phyloP scores from a whole-genome alignment of 192 early-diverging fungal genomes.

The Backusella macrospora region DNA sequence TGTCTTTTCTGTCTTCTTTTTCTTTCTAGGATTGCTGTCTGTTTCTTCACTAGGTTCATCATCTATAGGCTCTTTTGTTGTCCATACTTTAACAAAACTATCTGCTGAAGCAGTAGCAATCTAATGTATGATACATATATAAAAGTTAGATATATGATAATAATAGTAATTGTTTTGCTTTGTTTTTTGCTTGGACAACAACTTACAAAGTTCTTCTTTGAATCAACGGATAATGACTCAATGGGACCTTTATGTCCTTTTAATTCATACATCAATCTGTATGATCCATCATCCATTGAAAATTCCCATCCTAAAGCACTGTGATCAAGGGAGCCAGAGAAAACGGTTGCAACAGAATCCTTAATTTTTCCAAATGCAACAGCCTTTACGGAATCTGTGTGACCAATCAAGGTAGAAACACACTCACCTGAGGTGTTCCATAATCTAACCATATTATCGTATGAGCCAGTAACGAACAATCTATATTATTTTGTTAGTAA shows the following conservation, averaged over 20 bases:
- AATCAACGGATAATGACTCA: slow-evolving; percentile 72
- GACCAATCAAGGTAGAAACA: slow-evolving; percentile 64
- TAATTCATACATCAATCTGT: slow-evolving; percentile 66
- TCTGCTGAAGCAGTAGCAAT: slow-evolving; percentile 80
- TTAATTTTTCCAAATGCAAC: slow-evolving; percentile 66
- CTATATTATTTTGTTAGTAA: slow-evolving; percentile 12
- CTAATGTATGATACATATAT: slow-evolving; percentile 22
- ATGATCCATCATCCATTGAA: slow-evolving; percentile 42
- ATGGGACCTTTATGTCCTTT: slow-evolving; percentile 82
- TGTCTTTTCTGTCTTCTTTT: slow-evolving; percentile 55
- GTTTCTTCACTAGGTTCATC: slow-evolving; percentile 47
- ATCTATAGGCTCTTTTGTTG: slow-evolving; percentile 52
- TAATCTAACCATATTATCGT: slow-evolving; percentile 81
- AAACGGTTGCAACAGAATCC: slow-evolving; percentile 50
- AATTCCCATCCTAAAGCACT: slow-evolving; percentile 70
- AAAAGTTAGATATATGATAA: neutral
- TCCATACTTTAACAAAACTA: slow-evolving; percentile 80
- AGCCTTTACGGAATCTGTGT: slow-evolving; percentile 75
- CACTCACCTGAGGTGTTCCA: slow-evolving; percentile 81
- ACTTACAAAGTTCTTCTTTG: slow-evolving; percentile 47
- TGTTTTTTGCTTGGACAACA: neutral
- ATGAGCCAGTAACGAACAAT: slow-evolving; percentile 78
- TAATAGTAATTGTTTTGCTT: no score
- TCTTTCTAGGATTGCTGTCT: slow-evolving; percentile 35
- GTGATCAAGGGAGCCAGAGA: slow-evolving; percentile 68